These are phyloP conservation scores for Geranomyces variabilis DNA, from an alignment of 192 early-diverging fungal genomes.

Conservation along the genomic window DNA sequence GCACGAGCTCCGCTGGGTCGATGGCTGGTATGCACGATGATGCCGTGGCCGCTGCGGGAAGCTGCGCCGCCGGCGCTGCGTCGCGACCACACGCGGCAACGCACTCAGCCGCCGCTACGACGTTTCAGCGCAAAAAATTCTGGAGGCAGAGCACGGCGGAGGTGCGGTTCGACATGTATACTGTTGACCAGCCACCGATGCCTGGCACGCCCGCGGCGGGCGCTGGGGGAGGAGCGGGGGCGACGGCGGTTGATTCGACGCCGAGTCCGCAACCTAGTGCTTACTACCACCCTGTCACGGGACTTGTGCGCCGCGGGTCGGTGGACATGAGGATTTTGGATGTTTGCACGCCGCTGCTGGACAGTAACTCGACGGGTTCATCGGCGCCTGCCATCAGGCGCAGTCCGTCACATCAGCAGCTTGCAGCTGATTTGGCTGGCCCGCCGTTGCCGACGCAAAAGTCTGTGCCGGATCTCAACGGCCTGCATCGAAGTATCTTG, in stretches of 20 bases:
- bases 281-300: conserved; percentile 1
- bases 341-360: conserved; percentile 24
- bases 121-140: conserved; percentile 16
- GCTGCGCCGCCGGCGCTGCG: neutral
- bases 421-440: neutral
- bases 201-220: neutral
- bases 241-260: neutral
- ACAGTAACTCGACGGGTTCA: neutral
- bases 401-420: neutral
- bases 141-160: conserved; percentile 34
- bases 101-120: neutral
- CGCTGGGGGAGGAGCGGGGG: neutral
- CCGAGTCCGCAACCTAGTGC: no score
- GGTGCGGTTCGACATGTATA: conserved; percentile 13
- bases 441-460: neutral
- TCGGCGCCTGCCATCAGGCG: neutral
- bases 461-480: conserved; percentile 5
- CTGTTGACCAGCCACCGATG: neutral
- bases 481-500: neutral
- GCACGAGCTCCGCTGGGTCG: conserved; percentile 28
- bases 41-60: neutral
- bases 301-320: conserved; percentile 13
- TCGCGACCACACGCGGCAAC: neutral
- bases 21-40: conserved; percentile 2
- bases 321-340: conserved; percentile 31